Evolutionary conservation across 1,284 basidiomycete species (phyloP).

Genomic region (Ustilago sp.): DNA sequence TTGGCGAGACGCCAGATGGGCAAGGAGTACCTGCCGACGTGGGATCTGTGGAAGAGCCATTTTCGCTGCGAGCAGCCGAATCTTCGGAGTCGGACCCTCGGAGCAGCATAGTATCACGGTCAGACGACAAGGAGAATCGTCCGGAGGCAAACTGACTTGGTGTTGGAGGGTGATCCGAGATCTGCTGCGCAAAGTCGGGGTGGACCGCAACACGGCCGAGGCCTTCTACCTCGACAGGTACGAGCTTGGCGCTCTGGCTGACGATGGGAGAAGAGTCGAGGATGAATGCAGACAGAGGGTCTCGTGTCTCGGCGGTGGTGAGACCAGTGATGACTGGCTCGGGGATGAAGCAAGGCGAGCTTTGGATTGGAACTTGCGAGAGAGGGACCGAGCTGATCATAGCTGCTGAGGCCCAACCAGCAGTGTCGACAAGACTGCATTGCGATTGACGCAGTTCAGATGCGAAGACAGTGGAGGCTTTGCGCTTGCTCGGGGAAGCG

Average conservation of each 20-base stretch:
- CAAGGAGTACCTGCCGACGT: constrained; percentile 50
- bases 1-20: constrained; percentile 47
- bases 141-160: constrained; percentile 14
- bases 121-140: constrained; percentile 27
- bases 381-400: constrained; percentile 49
- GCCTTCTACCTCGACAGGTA: constrained; percentile 50
- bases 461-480: constrained; percentile 46
- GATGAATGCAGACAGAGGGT: constrained; percentile 39
- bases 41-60: constrained; percentile 45
- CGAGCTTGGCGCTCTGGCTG: constrained; percentile 35
- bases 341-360: constrained; percentile 35
- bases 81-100: constrained; percentile 48
- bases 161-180: constrained; percentile 36
- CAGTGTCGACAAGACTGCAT: constrained; percentile 49
- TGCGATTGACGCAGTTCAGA: constrained; percentile 44
- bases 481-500: constrained; percentile 43
- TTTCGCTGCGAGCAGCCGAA: constrained; percentile 46
- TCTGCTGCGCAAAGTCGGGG: constrained; percentile 46
- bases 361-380: constrained; percentile 23
- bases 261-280: constrained; percentile 22
- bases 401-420: constrained; percentile 51
- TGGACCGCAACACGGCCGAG: constrained; percentile 50
- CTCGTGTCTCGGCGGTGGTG: constrained; percentile 27
- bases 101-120: constrained; percentile 33
- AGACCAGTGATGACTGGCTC: constrained; percentile 29